Conservation (phyloP, 106 monocot species). For the Acanthochlamys bracteata region DNA sequence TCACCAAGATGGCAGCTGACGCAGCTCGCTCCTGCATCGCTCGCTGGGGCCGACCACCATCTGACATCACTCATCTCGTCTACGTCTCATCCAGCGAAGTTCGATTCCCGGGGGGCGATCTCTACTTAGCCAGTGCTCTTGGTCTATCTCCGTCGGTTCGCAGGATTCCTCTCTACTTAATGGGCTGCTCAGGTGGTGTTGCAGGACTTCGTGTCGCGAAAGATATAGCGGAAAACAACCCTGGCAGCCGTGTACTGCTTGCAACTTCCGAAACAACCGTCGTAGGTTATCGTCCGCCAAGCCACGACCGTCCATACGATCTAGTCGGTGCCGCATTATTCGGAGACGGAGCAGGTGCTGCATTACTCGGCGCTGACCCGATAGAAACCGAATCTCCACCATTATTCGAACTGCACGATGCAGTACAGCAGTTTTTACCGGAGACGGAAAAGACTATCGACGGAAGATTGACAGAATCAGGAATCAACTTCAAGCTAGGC, state of each 20-base stretch:
- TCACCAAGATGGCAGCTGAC: constrained; percentile 37
- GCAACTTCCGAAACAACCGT: constrained; percentile 72
- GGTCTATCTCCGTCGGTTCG: constrained; percentile 33
- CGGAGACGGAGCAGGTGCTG: constrained; percentile 75
- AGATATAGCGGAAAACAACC: constrained; percentile 87
- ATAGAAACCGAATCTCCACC: constrained; percentile 22
- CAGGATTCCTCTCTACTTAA: constrained; percentile 55
- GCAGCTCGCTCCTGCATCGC: constrained; percentile 42
- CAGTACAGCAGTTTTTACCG: constrained; percentile 57
- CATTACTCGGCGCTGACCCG: constrained; percentile 54
- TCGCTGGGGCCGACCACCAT: constrained; percentile 41
- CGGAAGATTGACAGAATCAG: constrained; percentile 58
- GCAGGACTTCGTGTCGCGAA: constrained; percentile 78
- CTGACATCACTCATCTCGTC: constrained; percentile 72
- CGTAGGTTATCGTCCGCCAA: constrained; percentile 66
- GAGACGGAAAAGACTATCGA: constrained; percentile 50
- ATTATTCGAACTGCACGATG: constrained; percentile 45
- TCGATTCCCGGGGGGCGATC: constrained; percentile 80
- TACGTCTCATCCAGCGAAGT: constrained; percentile 78
- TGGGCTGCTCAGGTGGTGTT: constrained; percentile 79
- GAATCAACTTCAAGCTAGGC: constrained; percentile 65
- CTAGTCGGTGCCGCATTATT: constrained; percentile 83
- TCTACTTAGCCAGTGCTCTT: constrained; percentile 43
- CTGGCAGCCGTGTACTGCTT: constrained; percentile 69
- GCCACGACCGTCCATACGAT: constrained; percentile 53